Conservation (phyloP, 2,329 filamentous ascomycete species). For the Teratosphaeria gauchensis region DNA sequence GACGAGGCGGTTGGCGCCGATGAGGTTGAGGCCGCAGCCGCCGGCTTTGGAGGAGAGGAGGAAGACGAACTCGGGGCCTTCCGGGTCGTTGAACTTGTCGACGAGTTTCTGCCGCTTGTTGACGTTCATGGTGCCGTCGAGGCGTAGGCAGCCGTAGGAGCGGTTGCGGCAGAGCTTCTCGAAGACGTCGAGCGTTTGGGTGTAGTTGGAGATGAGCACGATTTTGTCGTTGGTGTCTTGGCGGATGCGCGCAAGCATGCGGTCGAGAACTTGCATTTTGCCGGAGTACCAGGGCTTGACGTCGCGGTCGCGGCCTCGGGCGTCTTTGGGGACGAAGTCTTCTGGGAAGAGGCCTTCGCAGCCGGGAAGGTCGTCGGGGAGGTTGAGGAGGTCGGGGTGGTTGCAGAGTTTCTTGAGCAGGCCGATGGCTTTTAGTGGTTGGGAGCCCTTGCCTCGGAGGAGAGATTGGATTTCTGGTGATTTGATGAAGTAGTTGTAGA, state of each 20-base stretch:
- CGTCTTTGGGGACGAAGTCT: slow-evolving; percentile 80
- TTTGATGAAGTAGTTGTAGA: slow-evolving; percentile 96
- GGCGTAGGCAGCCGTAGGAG: slow-evolving; percentile 73
- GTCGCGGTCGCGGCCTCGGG: slow-evolving; percentile 80
- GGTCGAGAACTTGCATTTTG: slow-evolving; percentile 94
- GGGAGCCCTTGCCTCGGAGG: slow-evolving; percentile 84
- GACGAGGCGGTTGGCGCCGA: slow-evolving; percentile 86
- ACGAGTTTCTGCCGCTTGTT: slow-evolving; percentile 95
- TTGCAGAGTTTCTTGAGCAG: slow-evolving; percentile 98
- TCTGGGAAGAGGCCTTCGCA: slow-evolving; percentile 73
- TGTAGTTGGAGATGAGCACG: slow-evolving; percentile 97
- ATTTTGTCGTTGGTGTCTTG: slow-evolving; percentile 98
- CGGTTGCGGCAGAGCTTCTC: slow-evolving; percentile 79
- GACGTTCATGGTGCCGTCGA: slow-evolving; percentile 96
- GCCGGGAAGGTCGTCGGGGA: slow-evolving; percentile 75
- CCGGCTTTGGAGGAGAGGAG: slow-evolving; percentile 94
- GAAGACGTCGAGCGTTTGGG: slow-evolving; percentile 89
- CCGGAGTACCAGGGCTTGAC: slow-evolving; percentile 94
- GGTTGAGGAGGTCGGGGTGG: slow-evolving; percentile 82
- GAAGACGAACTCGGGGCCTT: slow-evolving; percentile 85
- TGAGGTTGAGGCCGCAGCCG: slow-evolving; percentile 90
- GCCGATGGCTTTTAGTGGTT: slow-evolving; percentile 91
- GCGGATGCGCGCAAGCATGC: slow-evolving; percentile 88
- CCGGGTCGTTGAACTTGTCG: slow-evolving; percentile 92
- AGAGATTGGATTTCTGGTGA: slow-evolving; percentile 91